phyloP scores from a whole-genome alignment of 2,329 filamentous ascomycete species.

The Coniochaeta ligniaria region DNA sequence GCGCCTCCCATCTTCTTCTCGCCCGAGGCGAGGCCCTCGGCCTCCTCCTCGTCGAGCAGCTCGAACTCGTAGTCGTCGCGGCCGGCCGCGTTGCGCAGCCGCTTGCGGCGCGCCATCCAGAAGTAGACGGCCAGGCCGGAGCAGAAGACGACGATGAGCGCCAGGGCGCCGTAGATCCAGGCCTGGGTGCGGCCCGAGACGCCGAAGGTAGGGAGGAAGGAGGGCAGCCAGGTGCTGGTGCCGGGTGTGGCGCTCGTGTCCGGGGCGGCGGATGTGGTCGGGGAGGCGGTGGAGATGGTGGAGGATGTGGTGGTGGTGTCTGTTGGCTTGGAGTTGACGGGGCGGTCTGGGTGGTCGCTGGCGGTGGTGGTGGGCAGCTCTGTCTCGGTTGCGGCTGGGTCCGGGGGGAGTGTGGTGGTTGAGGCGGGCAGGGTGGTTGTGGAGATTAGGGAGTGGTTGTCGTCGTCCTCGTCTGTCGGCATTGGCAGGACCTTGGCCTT shows the following conservation, averaged over 20 bases:
- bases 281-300: slow-evolving; percentile 14
- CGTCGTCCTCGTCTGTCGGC: slow-evolving; percentile 76
- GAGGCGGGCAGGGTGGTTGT: slow-evolving; percentile 55
- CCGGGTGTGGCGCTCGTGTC: slow-evolving; percentile 32
- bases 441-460: slow-evolving; percentile 57
- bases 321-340: slow-evolving; percentile 40
- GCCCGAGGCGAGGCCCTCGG: slow-evolving; percentile 41
- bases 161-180: slow-evolving; percentile 86
- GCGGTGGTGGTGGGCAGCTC: slow-evolving; percentile 28
- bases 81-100: slow-evolving; percentile 60
- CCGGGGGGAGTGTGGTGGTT: slow-evolving; percentile 53
- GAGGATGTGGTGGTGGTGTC: slow-evolving; percentile 17
- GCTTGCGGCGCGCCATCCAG: slow-evolving; percentile 69
- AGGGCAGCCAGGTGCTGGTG: slow-evolving; percentile 70
- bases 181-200: slow-evolving; percentile 79
- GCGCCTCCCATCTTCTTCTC: slow-evolving; percentile 34
- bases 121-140: slow-evolving; percentile 73
- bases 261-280: slow-evolving; percentile 18
- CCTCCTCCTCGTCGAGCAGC: slow-evolving; percentile 77
- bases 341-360: slow-evolving; percentile 58
- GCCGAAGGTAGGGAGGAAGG: slow-evolving; percentile 84
- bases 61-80: slow-evolving; percentile 92
- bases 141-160: slow-evolving; percentile 82
- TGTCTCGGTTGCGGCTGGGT: slow-evolving; percentile 35
- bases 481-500: slow-evolving; percentile 72